Evolutionary conservation across 148 eudicot genomes (phyloP).

Genomic region (Heliamphora exappendiculata): DNA sequence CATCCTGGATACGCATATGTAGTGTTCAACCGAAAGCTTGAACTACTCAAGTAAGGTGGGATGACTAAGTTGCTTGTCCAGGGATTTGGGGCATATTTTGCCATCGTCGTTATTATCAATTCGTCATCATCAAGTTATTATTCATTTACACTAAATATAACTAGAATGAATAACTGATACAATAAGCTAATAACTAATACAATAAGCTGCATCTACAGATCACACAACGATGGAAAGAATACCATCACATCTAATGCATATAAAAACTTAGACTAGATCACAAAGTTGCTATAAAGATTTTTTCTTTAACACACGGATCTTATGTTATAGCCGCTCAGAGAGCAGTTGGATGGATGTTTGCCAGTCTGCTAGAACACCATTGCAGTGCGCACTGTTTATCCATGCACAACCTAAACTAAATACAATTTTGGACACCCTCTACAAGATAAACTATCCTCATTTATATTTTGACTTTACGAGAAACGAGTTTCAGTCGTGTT

Average conservation of each 20-base stretch:
- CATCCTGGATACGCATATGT: not conserved
- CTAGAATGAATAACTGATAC: not conserved
- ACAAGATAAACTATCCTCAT: too few relatives aligned
- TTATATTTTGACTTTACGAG: too few relatives aligned
- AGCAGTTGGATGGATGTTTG: too few relatives aligned
- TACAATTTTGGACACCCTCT: too few relatives aligned
- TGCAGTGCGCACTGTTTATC: too few relatives aligned
- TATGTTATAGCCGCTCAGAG: too few relatives aligned
- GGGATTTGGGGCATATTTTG: not conserved
- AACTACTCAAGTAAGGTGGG: not conserved
- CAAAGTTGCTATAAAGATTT: too few relatives aligned
- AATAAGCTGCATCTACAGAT: not conserved
- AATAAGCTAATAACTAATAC: not conserved
- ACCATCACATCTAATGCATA: not conserved
- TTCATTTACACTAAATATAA: not conserved
- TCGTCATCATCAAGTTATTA: not conserved
- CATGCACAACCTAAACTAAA: too few relatives aligned
- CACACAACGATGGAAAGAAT: not conserved
- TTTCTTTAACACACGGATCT: too few relatives aligned
- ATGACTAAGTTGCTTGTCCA: not conserved
- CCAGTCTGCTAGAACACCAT: too few relatives aligned
- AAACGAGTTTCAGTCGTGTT: too few relatives aligned
- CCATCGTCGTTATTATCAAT: not conserved
- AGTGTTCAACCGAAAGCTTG: not conserved
- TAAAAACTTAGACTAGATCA: not conserved